A percentile compares a stretch with the other conserved stretches of the same genome.
These are phyloP conservation scores for Cladobotryum protrusum DNA, from an alignment of 2,329 filamentous ascomycete genomes.

Conservation along the genomic window DNA sequence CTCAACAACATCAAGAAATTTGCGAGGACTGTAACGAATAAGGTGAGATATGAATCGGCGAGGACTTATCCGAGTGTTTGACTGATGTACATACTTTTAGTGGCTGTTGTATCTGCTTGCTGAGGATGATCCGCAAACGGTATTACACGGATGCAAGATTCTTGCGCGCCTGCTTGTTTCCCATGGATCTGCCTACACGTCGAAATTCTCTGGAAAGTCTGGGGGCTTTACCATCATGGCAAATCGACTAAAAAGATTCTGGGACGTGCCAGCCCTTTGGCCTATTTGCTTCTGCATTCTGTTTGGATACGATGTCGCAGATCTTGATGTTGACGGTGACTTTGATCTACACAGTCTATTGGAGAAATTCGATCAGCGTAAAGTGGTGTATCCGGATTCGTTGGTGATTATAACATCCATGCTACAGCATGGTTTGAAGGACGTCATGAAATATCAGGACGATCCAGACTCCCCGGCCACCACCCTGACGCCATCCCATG, in stretches of 20 bases:
- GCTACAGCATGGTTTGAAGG: slow-evolving; percentile 77
- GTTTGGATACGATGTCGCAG: slow-evolving; percentile 75
- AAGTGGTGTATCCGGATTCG: slow-evolving; percentile 69
- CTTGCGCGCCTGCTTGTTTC: slow-evolving; percentile 76
- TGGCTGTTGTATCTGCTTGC: slow-evolving; percentile 90
- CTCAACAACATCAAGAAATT: slow-evolving; percentile 73
- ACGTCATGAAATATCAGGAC: slow-evolving; percentile 56
- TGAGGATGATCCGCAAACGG: slow-evolving; percentile 76
- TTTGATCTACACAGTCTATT: slow-evolving; percentile 71
- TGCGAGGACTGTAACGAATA: slow-evolving; percentile 89
- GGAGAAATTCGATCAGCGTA: slow-evolving; percentile 63
- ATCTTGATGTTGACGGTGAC: slow-evolving; percentile 63
- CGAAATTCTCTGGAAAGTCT: slow-evolving; percentile 76
- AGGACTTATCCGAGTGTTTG: slow-evolving; percentile 5
- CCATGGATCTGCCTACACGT: slow-evolving; percentile 74
- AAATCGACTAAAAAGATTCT: slow-evolving; percentile 76
- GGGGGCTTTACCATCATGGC: slow-evolving; percentile 86
- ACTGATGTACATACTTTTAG: slow-evolving; percentile 32
- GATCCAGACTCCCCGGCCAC: slow-evolving; percentile 49
- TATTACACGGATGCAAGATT: slow-evolving; percentile 75
- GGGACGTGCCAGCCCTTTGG: slow-evolving; percentile 82
- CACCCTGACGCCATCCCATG: slow-evolving; percentile 4
- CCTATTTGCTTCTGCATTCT: slow-evolving; percentile 81
- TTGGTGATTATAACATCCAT: slow-evolving; percentile 76
- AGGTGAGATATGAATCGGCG: slow-evolving; percentile 46